A percentile compares a stretch with the other conserved stretches of the same genome.
Conservation (phyloP, 2,329 filamentous ascomycete genomes). For the Diaporthe sp. region DNA sequence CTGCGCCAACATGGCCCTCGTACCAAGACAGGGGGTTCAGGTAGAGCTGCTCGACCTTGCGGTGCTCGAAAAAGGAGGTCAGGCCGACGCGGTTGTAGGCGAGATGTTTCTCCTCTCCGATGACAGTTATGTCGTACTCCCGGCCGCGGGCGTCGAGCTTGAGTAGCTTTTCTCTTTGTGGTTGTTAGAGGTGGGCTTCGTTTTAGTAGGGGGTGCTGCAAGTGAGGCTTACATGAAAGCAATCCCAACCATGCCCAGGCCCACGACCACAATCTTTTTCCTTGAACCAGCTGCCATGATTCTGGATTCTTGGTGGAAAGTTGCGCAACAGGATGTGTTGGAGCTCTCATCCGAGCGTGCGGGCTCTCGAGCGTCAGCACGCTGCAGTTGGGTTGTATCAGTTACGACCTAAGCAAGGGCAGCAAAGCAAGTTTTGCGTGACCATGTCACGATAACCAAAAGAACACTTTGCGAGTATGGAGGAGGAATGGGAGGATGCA, state of each 20-base stretch:
- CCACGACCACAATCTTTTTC: conserved; percentile 85
- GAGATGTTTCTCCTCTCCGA: conserved; percentile 89
- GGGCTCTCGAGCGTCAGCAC: neutral
- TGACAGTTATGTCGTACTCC: conserved; percentile 86
- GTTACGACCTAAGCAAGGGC: neutral
- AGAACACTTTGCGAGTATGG: neutral
- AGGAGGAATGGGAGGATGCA: neutral
- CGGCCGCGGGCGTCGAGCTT: conserved; percentile 83
- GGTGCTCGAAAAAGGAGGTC: conserved; percentile 90
- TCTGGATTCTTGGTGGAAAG: neutral
- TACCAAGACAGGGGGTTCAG: conserved; percentile 90
- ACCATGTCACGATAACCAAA: neutral
- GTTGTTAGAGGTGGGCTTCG: neutral
- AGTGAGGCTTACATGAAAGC: conserved; percentile 80
- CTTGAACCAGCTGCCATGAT: conserved; percentile 58
- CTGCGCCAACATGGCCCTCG: conserved; percentile 67
- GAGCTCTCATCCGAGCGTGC: neutral
- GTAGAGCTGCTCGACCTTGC: conserved; percentile 88
- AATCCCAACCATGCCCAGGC: conserved; percentile 92
- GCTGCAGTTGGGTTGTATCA: neutral
- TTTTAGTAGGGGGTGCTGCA: neutral
- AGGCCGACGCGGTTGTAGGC: conserved; percentile 94
- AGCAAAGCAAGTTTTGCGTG: neutral
- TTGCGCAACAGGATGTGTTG: neutral
- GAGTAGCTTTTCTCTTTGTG: conserved; percentile 83